phyloP scores from a whole-genome alignment of 106 monocot genomes.

The Phalaenopsis aphrodite region DNA sequence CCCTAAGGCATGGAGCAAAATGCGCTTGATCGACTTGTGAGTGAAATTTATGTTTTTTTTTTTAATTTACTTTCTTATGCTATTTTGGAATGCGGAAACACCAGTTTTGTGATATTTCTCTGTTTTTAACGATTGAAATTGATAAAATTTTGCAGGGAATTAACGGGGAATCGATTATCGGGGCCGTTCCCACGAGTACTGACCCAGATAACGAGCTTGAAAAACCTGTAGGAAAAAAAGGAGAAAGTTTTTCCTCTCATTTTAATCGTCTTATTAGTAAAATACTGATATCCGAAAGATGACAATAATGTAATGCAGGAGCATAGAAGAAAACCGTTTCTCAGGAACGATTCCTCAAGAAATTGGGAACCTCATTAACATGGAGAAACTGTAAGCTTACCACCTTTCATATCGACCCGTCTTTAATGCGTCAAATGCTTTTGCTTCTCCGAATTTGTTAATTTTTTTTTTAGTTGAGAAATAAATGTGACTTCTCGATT shows the following conservation, averaged over 20 bases:
- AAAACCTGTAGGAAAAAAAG: constrained; percentile 32
- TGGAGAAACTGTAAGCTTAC: constrained; percentile 43
- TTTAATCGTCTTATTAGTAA: neutral
- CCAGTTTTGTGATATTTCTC: neutral
- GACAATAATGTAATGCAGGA: constrained; percentile 30
- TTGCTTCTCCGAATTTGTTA: neutral
- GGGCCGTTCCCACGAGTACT: constrained; percentile 57
- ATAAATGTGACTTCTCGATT: neutral
- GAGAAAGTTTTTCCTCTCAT: neutral
- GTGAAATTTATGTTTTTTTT: constrained; percentile 2
- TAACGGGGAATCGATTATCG: constrained; percentile 58
- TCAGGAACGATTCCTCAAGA: constrained; percentile 37
- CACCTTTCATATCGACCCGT: neutral
- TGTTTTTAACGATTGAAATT: neutral
- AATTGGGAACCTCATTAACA: constrained; percentile 34
- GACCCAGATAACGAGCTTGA: constrained; percentile 51
- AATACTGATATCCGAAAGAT: neutral
- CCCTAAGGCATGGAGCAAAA: constrained; percentile 35
- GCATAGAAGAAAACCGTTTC: constrained; percentile 62
- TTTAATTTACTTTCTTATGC: neutral
- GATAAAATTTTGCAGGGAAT: constrained; percentile 19
- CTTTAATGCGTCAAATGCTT: neutral
- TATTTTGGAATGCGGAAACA: neutral
- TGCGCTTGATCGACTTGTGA: constrained; percentile 41
- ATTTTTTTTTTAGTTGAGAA: neutral